Evolutionary conservation across 2,329 filamentous ascomycete species (phyloP).

Genomic region (Herpotrichia juniperi): DNA sequence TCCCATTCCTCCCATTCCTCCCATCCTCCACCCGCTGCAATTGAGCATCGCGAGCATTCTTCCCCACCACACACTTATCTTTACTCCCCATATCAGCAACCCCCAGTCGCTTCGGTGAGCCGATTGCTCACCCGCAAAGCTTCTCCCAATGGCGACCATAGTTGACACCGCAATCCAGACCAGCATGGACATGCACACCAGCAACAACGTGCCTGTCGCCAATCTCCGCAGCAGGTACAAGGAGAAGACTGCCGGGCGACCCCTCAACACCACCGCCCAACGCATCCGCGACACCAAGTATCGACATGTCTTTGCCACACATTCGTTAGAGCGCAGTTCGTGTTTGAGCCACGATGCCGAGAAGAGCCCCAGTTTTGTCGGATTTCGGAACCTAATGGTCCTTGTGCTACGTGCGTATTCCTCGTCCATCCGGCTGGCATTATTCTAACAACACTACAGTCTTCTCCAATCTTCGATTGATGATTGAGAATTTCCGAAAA

Average conservation of each 20-base stretch:
- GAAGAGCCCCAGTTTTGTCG: slow-evolving; percentile 80
- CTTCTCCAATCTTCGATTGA: slow-evolving; percentile 88
- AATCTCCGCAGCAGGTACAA: slow-evolving; percentile 31
- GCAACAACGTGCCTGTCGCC: slow-evolving; percentile 28
- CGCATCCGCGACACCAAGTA: slow-evolving; percentile 66
- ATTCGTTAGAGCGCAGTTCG: slow-evolving; percentile 73
- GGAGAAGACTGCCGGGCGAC: slow-evolving; percentile 24
- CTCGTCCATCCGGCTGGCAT: neutral
- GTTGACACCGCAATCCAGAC: slow-evolving; percentile 33
- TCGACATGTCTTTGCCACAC: slow-evolving; percentile 88
- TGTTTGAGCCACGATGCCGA: slow-evolving; percentile 84
- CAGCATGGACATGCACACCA: slow-evolving; percentile 19
- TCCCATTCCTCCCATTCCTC: slow-evolving; percentile 6
- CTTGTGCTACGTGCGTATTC: slow-evolving; percentile 75
- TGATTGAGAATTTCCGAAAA: slow-evolving; percentile 97
- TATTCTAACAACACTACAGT: slow-evolving; percentile 59
- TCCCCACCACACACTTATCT: slow-evolving; percentile 11
- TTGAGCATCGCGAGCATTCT: slow-evolving; percentile 11
- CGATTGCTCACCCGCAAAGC: neutral
- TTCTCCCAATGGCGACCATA: slow-evolving; percentile 39
- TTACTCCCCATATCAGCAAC: slow-evolving; percentile 12
- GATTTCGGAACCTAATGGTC: slow-evolving; percentile 95
- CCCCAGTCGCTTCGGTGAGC: slow-evolving; percentile 4
- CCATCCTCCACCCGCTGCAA: slow-evolving; percentile 14
- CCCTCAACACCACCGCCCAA: slow-evolving; percentile 19